phyloP scores from a whole-genome alignment of 495 filamentous ascomycete genomes.

The Penicillium ochrochloron region DNA sequence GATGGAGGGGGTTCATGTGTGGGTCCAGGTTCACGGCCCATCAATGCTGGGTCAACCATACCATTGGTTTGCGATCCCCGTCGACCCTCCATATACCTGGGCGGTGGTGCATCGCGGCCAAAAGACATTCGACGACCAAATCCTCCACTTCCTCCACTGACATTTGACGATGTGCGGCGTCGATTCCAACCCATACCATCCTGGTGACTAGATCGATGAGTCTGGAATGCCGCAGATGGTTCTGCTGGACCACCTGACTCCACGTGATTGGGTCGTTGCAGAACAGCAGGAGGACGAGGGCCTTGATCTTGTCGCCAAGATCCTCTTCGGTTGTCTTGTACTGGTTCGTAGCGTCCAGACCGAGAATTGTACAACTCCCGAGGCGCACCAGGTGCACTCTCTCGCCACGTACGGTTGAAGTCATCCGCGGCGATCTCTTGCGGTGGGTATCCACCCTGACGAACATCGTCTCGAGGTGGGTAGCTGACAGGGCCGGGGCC shows the following conservation, averaged over 20 bases:
- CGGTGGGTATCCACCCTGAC: conserved; percentile 48
- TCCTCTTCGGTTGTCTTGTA: conserved; percentile 71
- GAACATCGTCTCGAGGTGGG: conserved; percentile 36
- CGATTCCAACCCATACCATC: conserved; percentile 72
- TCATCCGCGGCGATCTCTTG: conserved; percentile 95
- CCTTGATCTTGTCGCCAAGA: conserved; percentile 68
- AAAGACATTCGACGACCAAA: conserved; percentile 64
- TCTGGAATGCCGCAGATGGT: conserved; percentile 90
- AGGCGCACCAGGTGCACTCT: conserved; percentile 63
- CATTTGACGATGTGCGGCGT: conserved; percentile 89
- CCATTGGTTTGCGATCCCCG: conserved; percentile 53
- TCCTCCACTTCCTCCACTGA: conserved; percentile 86
- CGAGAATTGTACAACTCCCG: conserved; percentile 92
- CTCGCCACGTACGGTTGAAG: conserved; percentile 86
- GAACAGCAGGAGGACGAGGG: conserved; percentile 73
- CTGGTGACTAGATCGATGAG: conserved; percentile 68
- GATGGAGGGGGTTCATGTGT: conserved; percentile 33
- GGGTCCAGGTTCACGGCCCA: conserved; percentile 31
- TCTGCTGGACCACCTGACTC: conserved; percentile 78
- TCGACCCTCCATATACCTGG: conserved; percentile 49
- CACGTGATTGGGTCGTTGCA: conserved; percentile 69
- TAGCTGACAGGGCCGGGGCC: conserved; percentile 33
- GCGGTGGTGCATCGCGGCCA: conserved; percentile 51
- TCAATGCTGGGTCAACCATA: conserved; percentile 38
- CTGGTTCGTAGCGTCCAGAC: conserved; percentile 92